These are phyloP conservation scores for Hypholoma sublateritium DNA, from an alignment of 768 basidiomycete species.

Conservation along the genomic window DNA sequence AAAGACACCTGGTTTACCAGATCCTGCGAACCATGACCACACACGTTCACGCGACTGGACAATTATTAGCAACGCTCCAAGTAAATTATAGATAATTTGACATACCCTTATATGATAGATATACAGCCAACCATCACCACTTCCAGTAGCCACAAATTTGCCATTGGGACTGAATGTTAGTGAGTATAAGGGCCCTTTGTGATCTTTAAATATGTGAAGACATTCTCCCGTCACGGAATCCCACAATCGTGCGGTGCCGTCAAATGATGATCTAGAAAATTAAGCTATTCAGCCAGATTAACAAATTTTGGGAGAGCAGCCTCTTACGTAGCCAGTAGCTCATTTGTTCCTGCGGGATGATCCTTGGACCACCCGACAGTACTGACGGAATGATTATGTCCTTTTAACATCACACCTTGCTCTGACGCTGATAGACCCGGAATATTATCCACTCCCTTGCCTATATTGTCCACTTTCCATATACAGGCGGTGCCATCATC, in stretches of 20 bases:
- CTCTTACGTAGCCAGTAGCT: constrained; percentile 70
- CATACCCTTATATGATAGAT: constrained; percentile 70
- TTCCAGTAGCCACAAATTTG: constrained; percentile 69
- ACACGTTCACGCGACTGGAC: constrained; percentile 43
- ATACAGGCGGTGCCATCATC: constrained; percentile 79
- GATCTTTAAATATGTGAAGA: constrained; percentile 67
- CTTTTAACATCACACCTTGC: constrained; percentile 47
- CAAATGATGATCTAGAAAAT: constrained; percentile 68
- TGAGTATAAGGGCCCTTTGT: constrained; percentile 71
- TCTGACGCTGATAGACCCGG: constrained; percentile 40
- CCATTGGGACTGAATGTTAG: constrained; percentile 77
- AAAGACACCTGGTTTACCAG: constrained; percentile 64
- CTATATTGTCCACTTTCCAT: constrained; percentile 62
- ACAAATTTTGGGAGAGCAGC: neutral
- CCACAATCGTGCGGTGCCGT: constrained; percentile 80
- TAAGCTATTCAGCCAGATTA: constrained; percentile 1
- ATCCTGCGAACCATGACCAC: constrained; percentile 66
- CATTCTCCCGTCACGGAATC: constrained; percentile 78
- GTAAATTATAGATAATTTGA: constrained; percentile 5
- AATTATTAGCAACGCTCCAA: constrained; percentile 9
- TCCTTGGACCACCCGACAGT: constrained; percentile 70
- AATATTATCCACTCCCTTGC: constrained; percentile 34
- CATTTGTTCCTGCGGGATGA: constrained; percentile 46
- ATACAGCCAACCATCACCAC: constrained; percentile 75
- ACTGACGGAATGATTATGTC: constrained; percentile 67